Evolutionary conservation across 78 protist species (phyloP).

Genomic region (Planoprotostelium fungivorum): DNA sequence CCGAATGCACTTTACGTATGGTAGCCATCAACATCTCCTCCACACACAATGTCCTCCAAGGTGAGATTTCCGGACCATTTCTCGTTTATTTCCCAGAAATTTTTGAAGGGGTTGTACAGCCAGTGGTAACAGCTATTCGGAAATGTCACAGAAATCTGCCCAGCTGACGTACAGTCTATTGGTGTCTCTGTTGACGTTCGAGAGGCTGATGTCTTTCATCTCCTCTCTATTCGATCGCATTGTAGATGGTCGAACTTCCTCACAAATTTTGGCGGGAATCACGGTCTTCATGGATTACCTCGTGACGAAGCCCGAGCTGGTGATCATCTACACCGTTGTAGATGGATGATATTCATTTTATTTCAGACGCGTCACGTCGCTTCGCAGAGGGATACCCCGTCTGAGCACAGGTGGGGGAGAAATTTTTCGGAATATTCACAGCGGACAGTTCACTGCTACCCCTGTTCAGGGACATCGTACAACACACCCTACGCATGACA

Average conservation of each 20-base stretch:
- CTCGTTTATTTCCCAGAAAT: no score
- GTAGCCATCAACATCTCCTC: not conserved
- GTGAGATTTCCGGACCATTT: not conserved
- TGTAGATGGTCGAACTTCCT: not conserved
- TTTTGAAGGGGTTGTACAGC: not conserved
- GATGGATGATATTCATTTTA: no score
- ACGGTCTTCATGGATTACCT: not conserved
- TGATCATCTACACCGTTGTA: no score
- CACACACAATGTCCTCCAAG: not conserved
- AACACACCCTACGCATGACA: not conserved
- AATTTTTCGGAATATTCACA: not conserved
- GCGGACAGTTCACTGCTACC: not conserved
- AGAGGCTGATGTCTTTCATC: not conserved
- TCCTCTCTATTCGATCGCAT: not conserved
- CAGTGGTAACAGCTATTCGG: not conserved
- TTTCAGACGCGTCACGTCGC: not conserved
- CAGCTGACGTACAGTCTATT: not conserved
- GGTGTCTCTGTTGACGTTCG: not conserved
- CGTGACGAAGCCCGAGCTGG: not conserved
- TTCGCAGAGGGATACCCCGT: not conserved
- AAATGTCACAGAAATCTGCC: not conserved
- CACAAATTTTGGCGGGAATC: not conserved
- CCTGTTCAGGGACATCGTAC: not conserved
- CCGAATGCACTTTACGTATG: no score
- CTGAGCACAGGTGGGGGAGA: not conserved